A percentile compares a stretch with the other conserved stretches of the same genome.
phyloP scores from a whole-genome alignment of 202 grass and related monocot genomes.

The Bolboschoenoplectus hybrid region DNA sequence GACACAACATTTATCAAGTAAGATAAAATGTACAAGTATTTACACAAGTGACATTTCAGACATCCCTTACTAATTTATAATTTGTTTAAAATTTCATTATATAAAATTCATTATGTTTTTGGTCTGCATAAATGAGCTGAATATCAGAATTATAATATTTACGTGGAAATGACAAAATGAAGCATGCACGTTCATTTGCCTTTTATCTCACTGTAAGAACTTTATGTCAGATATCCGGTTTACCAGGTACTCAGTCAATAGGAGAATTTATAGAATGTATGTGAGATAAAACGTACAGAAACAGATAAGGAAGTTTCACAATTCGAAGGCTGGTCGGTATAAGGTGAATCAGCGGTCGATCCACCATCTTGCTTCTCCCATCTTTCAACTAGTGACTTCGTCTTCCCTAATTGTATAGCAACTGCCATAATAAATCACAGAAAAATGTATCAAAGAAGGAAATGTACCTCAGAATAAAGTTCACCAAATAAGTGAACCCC shows the following conservation, averaged over 20 bases:
- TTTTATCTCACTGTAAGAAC: constrained; percentile 2
- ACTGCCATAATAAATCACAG: constrained; percentile 63
- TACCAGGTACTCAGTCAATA: background rate
- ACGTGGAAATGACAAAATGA: background rate
- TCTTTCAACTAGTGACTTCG: constrained; percentile 81
- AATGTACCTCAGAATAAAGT: constrained; percentile 15
- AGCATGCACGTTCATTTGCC: constrained; percentile 5
- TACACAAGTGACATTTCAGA: constrained; percentile 2
- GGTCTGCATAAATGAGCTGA: background rate
- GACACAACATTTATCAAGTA: constrained; percentile 15
- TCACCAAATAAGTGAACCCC: constrained; percentile 23
- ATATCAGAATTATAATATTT: background rate
- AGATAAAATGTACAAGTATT: background rate
- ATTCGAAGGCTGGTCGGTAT: constrained; percentile 41
- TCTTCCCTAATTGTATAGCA: constrained; percentile 86
- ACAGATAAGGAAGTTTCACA: constrained; percentile 46
- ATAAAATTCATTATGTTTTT: background rate
- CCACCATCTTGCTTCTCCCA: constrained; percentile 81
- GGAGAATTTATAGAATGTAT: constrained; percentile 3
- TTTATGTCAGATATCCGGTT: constrained; percentile 18
- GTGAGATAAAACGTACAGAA: constrained; percentile 47
- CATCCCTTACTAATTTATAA: background rate
- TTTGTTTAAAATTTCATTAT: constrained; percentile 4
- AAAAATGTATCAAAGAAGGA: constrained; percentile 23
- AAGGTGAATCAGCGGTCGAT: constrained; percentile 47